phyloP scores from a whole-genome alignment of 176 grass and related monocot genomes.

The Triticum monococcum region DNA sequence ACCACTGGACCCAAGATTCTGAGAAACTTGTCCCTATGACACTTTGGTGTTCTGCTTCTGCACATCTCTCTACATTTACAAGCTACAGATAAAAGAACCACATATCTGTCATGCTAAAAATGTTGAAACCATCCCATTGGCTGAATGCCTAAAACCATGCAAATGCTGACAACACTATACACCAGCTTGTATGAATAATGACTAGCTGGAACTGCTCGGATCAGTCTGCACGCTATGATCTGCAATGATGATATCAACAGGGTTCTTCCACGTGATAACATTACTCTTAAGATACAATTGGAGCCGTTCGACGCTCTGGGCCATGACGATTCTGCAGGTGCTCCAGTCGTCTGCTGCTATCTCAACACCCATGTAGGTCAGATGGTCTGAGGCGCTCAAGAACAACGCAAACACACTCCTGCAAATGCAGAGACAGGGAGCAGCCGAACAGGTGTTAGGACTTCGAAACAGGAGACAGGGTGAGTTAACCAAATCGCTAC shows the following conservation, averaged over 20 bases:
- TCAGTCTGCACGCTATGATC: constrained; percentile 1
- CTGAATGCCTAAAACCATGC: too few species aligned
- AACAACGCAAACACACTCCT: constrained; percentile 40
- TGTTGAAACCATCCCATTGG: too few species aligned
- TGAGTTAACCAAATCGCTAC: background rate
- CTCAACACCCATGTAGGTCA: constrained; percentile 39
- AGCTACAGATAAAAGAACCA: background rate
- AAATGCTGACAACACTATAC: background rate
- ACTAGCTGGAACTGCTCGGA: background rate
- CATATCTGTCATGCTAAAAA: background rate
- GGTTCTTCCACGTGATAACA: background rate
- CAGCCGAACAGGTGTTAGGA: background rate
- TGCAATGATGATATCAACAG: background rate
- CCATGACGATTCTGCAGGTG: constrained; percentile 47
- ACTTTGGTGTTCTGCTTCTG: background rate
- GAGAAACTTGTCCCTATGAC: too few species aligned
- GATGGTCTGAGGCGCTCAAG: constrained; percentile 36
- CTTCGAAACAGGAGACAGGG: background rate
- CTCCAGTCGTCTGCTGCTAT: constrained; percentile 44
- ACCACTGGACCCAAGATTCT: too few species aligned
- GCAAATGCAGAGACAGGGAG: background rate
- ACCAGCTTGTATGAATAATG: background rate
- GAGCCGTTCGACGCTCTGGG: background rate
- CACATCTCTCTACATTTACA: background rate
- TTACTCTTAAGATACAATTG: background rate